Evolutionary conservation across 805 yeast species (phyloP), one percentile per base, ranked within the genome.

Genomic region (Saccharomycopsis oosterbeekiorum): DNA sequence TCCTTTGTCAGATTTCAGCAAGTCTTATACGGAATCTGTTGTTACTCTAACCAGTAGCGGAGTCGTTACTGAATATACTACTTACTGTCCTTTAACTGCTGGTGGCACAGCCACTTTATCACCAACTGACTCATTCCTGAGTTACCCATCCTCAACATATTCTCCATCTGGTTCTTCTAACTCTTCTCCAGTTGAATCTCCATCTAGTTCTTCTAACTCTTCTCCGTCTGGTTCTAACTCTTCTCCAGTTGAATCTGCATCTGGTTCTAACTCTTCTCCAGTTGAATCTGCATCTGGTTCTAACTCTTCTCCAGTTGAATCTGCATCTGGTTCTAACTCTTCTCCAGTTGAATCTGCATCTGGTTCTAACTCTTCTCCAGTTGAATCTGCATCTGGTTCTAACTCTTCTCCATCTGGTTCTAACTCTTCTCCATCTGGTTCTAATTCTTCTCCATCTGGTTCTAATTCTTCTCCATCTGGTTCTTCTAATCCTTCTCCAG

Each of bases 61-160:
- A 29, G 19, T 55, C 34, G 51, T 54, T 17, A 53, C 59, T 6
- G 11, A 24, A 10, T 53, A 39, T 19, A 59, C 62, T 11, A 60
- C 59, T 39, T 47, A 43, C 26, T 55, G 59, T 39, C 62, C 62
- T 42, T 57, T 60, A 24, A 60, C 56, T 56, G 47, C 47, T 14
- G 12, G 37, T n/a, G 21, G 15, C 12, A 37, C 34, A 29, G 3
- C 6, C 21, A 17, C 36, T 21, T 3, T n/a, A 24, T 40, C 59
- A 4, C 14, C 43, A 39, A 19, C 58, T 19, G 6, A 3, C 6
- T 6, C 34, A 29, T 29, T 6, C 34, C 34, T 29, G n/a, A n/a
- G n/a, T 29, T 6, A 29, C 6, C 14, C 50, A 26, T 56, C 58
- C 14, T 24, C 56, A 54, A 26, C 17, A 17, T 50, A 24, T 50